Evolutionary conservation across 371 early-diverging fungal genomes (phyloP).

Genomic region (Apophysomyces sp.): DNA sequence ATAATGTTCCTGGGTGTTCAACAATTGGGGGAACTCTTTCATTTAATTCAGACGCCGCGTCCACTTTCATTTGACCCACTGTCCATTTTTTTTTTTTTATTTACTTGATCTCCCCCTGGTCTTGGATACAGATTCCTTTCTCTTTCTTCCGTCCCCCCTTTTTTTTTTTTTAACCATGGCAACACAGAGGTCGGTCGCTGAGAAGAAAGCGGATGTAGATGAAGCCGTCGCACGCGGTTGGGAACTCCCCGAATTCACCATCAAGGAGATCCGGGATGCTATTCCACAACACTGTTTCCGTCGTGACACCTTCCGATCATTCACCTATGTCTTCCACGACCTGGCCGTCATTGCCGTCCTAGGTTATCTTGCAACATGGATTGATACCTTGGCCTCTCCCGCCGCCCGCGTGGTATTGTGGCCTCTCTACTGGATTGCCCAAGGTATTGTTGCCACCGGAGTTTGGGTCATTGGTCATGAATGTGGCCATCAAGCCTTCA

Average conservation of each 20-base stretch:
- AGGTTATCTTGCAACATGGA: conserved; percentile 66
- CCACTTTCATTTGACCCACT: neutral
- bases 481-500: conserved; percentile 86
- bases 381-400: conserved; percentile 46
- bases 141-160: conserved; percentile 3
- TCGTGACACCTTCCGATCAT: conserved; percentile 69
- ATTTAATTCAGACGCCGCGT: neutral
- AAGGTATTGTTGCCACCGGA: conserved; percentile 83
- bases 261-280: conserved; percentile 84
- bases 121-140: neutral
- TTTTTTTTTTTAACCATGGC: conserved; percentile 9
- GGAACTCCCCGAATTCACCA: conserved; percentile 68
- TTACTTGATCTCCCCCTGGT: neutral
- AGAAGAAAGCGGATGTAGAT: conserved; percentile 11
- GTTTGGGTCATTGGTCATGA: conserved; percentile 91
- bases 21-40: neutral
- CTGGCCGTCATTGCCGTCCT: conserved; percentile 59
- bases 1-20: neutral
- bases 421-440: conserved; percentile 76
- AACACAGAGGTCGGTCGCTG: conserved; percentile 1
- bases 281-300: conserved; percentile 86
- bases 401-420: conserved; percentile 55
- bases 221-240: conserved; percentile 50
- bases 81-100: neutral
- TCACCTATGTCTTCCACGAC: conserved; percentile 72